Evolutionary conservation across 2,329 filamentous ascomycete species (phyloP).

Genomic region (Calcarisporium arbuscula): DNA sequence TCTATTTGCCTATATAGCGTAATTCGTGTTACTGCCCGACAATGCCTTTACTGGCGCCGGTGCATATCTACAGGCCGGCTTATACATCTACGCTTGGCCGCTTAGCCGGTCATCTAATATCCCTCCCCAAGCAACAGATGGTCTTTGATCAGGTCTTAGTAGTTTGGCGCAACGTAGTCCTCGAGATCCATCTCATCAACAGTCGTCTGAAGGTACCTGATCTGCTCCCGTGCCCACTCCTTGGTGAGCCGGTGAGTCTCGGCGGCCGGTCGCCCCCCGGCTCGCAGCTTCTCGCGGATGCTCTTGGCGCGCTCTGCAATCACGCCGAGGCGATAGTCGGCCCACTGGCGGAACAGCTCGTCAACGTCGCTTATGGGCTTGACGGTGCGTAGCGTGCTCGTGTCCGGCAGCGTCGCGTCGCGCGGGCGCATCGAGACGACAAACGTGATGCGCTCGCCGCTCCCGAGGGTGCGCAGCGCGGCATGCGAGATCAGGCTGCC

Average conservation of each 20-base stretch:
- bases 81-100: no score
- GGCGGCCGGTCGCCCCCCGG: constrained; percentile 16
- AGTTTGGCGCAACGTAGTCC: constrained; percentile 6
- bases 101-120: no score
- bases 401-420: constrained; percentile 31
- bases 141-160: constrained; percentile 3
- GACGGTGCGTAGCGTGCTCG: constrained; percentile 28
- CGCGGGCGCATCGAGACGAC: constrained; percentile 38
- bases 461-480: constrained; percentile 32
- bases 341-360: constrained; percentile 24
- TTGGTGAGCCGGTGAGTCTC: constrained; percentile 14
- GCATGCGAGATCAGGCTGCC: constrained; percentile 39
- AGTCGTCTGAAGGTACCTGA: constrained; percentile 22
- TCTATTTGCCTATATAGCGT: no score
- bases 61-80: no score
- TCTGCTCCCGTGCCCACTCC: constrained; percentile 21
- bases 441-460: constrained; percentile 38
- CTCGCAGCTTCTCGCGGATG: constrained; percentile 13
- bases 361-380: constrained; percentile 17
- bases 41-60: no score
- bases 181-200: constrained; percentile 20
- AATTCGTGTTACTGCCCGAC: no score
- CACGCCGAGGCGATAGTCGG: constrained; percentile 19
- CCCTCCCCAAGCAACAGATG: no score
- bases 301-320: constrained; percentile 14